Percentiles rank a stretch among this genome's conserved stretches.
These are phyloP conservation scores for Cryptosporidium sp. DNA, from an alignment of 169 alveolate genomes.

Conservation along the genomic window DNA sequence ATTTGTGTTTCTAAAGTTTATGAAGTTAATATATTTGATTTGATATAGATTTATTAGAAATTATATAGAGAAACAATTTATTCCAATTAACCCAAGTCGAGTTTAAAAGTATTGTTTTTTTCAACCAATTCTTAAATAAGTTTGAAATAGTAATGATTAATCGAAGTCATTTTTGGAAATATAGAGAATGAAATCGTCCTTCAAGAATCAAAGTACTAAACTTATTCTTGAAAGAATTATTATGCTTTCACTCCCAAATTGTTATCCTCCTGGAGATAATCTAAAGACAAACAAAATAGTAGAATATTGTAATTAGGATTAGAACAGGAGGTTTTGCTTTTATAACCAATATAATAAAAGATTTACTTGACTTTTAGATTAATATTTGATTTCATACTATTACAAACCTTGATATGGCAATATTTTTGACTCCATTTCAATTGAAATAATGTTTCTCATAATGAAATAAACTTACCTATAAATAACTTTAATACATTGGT, in stretches of 20 bases:
- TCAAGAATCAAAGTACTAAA: neutral
- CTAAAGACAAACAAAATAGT: constrained; percentile 20
- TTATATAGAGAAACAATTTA: neutral
- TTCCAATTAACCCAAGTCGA: neutral
- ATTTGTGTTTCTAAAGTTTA: constrained; percentile 83
- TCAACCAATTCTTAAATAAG: neutral
- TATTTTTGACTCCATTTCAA: neutral
- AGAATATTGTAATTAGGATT: constrained; percentile 25
- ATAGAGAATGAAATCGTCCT: neutral
- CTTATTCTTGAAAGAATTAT: neutral
- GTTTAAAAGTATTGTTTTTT: neutral
- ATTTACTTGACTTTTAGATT: neutral
- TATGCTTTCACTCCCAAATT: neutral
- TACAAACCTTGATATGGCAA: neutral
- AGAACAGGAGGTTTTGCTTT: constrained; percentile 53
- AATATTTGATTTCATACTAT: no score
- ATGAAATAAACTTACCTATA: constrained; percentile 59
- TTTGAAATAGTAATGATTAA: neutral
- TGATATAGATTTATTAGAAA: neutral
- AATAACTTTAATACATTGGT: constrained; percentile 5
- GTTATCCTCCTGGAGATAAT: constrained; percentile 74
- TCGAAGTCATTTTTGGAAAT: neutral
- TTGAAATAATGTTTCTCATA: constrained; percentile 2
- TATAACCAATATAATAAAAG: neutral
- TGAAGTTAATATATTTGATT: neutral